Evolutionary conservation across 2,329 filamentous ascomycete species (phyloP), one percentile per base, ranked within the genome.

Genomic region (Pseudocercospora macadamiae): DNA sequence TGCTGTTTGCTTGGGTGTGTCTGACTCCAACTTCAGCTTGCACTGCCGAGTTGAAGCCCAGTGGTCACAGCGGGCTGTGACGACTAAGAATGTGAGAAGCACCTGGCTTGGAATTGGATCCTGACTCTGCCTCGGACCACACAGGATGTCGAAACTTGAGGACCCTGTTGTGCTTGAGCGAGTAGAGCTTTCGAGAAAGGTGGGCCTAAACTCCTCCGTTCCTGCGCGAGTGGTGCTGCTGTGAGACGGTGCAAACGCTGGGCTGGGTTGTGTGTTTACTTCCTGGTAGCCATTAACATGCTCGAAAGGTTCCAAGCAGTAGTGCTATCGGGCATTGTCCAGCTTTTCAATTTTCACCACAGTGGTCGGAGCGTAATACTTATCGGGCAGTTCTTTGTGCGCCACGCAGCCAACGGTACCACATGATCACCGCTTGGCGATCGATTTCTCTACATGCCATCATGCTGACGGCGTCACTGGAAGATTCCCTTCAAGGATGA

Each of bases 381-480:
- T 42, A 42, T 42, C 12, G 4, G 36, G 2, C n/a, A 39, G 8
- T 42, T 42, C 37, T 19, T 19, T 42, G 37, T 10, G 37, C 37
- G 18, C 37, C 37, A 42, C 18, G 5, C 9, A 18, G 4, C 21
- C 2, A 49, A 5, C 45, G 3, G 23, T 21, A 7, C 32, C 48
- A 51, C 48, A 34, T 51, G 48, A 51, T 28, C 18, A 19, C 9
- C 21, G 42, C 48, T 51, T 51, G 28, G 28, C 48, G 48, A 51
- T 34, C 48, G 28, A 51, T 51, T 36, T n/a, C 16, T 19, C 3
- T 19, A 36, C 19, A 32, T 51, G 48, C 25, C 26, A 34, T 32
- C 28, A 51, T 51, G 16, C 48, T 51, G 48, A 51, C 48, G 42
- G 28, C 12, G 28, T 32, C 28, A 12, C 28, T 19, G 21, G 39